phyloP scores from a whole-genome alignment of 768 basidiomycete genomes.

The Rhizopogon vesiculosus region DNA sequence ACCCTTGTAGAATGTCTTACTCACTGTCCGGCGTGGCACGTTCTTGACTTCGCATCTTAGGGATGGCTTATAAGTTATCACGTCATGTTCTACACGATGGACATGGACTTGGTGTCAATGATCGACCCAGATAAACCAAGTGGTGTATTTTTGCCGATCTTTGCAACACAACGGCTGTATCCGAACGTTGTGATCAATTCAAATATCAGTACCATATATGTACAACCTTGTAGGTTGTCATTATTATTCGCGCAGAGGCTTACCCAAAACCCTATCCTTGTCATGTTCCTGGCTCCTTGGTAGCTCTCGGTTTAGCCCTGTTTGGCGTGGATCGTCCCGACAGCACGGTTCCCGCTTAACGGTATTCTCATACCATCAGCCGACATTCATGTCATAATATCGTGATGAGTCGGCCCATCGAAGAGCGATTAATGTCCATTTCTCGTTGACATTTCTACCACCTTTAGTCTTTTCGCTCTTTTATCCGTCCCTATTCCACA shows the following conservation, averaged over 20 bases:
- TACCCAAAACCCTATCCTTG: background rate
- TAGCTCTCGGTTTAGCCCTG: background rate
- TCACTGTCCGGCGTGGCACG: background rate
- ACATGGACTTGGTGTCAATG: background rate
- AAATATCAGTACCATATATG: background rate
- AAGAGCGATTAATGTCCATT: slow-evolving; percentile 17
- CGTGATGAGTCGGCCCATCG: background rate
- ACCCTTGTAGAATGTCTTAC: background rate
- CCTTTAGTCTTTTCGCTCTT: background rate
- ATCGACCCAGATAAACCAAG: background rate
- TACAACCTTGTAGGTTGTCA: background rate
- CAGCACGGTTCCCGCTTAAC: background rate
- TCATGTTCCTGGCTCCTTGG: background rate
- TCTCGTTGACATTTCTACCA: background rate
- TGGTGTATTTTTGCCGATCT: background rate
- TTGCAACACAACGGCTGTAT: too few relatives aligned
- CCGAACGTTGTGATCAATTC: too few relatives aligned
- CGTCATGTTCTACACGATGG: background rate
- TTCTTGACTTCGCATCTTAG: background rate
- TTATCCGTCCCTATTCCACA: background rate
- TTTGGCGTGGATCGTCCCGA: background rate
- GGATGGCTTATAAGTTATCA: background rate
- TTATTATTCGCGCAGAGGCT: background rate
- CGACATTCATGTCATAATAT: background rate
- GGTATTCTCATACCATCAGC: background rate